Evolutionary conservation across 2,329 filamentous ascomycete species (phyloP), one percentile per base, ranked within the genome.

Genomic region (Meredithiella fracta): DNA sequence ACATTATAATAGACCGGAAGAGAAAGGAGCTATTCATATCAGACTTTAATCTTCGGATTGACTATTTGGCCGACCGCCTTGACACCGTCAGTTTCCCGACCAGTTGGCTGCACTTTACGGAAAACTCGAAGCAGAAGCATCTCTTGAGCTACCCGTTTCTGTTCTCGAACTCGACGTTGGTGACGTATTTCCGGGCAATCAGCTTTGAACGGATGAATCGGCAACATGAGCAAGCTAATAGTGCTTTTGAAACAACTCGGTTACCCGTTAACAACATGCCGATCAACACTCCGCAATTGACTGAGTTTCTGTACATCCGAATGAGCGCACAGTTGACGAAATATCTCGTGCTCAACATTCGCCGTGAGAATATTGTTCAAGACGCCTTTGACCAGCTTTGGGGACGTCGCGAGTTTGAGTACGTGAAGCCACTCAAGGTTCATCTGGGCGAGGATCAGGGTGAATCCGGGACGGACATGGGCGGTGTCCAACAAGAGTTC

Each of bases 401-500:
- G 87, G 80, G 86, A 55, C 79, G 89, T 37, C 83, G 96, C 67
- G 80, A 81, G 63, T 77, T 85, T 37, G 88, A 96, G 68, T 72
- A 97, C 2, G 72, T 91, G 63, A 80, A 88, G 25, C 92, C 92
- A 1, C 70, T 98, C 34, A 95, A 95, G 63, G 83, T 98, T 7
- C 83, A 87, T 53, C 78, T 97, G 57, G 89, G 89, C 2, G 84
- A 88, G 64, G 82, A 87, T 34, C 74, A 75, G 54, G 87, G 88
- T 29, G 92, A 97, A 67, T 83, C 94, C 65, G 92, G 92, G 0
- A 80, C 94, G 34, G 92, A 98, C 66, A 88, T 91, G 51, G 92
- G 92, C 47, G 92, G 92, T 60, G 90, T 98, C 1, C 91, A 96
- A 63, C 90, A 95, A 65, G 92, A 98, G 61, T 97, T 95, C 66